phyloP scores from a whole-genome alignment of 2,329 filamentous ascomycete species.

The Penicillium sp. region DNA sequence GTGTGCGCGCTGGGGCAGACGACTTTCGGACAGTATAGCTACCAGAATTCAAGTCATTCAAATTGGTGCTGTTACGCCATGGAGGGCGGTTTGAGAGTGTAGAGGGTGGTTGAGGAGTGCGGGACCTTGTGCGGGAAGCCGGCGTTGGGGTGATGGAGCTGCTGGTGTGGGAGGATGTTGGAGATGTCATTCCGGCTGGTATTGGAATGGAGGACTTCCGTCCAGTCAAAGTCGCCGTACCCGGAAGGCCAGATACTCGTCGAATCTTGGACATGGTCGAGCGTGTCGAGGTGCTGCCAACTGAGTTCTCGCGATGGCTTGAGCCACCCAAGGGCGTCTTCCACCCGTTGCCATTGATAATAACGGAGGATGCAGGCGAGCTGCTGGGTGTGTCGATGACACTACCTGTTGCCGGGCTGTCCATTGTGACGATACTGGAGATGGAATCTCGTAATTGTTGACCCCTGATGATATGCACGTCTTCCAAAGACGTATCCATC shows the following conservation, averaged over 20 bases:
- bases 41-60: conserved; percentile 54
- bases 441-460: conserved; percentile 86
- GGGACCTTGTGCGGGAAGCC: conserved; percentile 38
- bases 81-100: conserved; percentile 56
- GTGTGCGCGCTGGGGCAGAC: conserved; percentile 25
- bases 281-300: conserved; percentile 38
- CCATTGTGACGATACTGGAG: conserved; percentile 82
- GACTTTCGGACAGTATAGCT: conserved; percentile 52
- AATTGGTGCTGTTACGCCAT: conserved; percentile 67
- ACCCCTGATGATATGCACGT: conserved; percentile 56
- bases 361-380: conserved; percentile 63
- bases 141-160: conserved; percentile 51
- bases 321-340: conserved; percentile 46
- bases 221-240: conserved; percentile 24
- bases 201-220: conserved; percentile 39
- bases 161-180: conserved; percentile 35
- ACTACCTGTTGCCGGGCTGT: conserved; percentile 66
- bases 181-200: conserved; percentile 28
- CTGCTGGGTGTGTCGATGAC: conserved; percentile 66
- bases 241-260: conserved; percentile 48
- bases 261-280: conserved; percentile 38
- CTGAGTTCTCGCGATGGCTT: conserved; percentile 47
- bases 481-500: conserved; percentile 69
- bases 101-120: conserved; percentile 41
- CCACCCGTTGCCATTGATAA: conserved; percentile 50